phyloP scores from a whole-genome alignment of 1,139 yeast species.

The Taphrina sp. region DNA sequence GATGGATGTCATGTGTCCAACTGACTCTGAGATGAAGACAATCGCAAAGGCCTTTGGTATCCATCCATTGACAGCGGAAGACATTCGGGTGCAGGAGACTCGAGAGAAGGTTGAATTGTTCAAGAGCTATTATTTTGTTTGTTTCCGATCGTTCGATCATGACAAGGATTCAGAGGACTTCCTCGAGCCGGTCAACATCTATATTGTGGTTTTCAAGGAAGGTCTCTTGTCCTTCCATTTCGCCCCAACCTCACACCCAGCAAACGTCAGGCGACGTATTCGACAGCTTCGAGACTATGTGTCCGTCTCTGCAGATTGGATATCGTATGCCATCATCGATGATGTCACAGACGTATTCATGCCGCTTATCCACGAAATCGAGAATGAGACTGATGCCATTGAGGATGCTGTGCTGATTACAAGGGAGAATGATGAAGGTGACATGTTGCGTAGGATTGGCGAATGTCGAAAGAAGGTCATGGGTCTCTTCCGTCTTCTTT shows the following conservation, averaged over 20 bases:
- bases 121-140: slow-evolving; percentile 71
- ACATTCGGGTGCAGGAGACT: slow-evolving; percentile 78
- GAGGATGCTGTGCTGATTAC: slow-evolving; percentile 77
- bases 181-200: slow-evolving; percentile 82
- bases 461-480: slow-evolving; percentile 85
- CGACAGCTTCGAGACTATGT: slow-evolving; percentile 86
- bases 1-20: slow-evolving; percentile 70
- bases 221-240: slow-evolving; percentile 86
- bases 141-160: slow-evolving; percentile 78
- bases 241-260: slow-evolving; percentile 75
- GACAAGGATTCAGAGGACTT: slow-evolving; percentile 76
- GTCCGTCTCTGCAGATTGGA: slow-evolving; percentile 86
- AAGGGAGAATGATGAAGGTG: slow-evolving; percentile 61
- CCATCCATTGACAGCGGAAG: slow-evolving; percentile 77
- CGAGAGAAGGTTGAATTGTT: slow-evolving; percentile 81
- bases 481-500: slow-evolving; percentile 83
- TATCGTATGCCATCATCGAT: slow-evolving; percentile 88
- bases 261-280: slow-evolving; percentile 86
- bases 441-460: slow-evolving; percentile 67
- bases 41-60: slow-evolving; percentile 71
- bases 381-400: slow-evolving; percentile 86
- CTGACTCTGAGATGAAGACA: slow-evolving; percentile 66
- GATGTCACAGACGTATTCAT: slow-evolving; percentile 93
- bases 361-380: slow-evolving; percentile 81
- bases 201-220: slow-evolving; percentile 79